Evolutionary conservation across 1,284 basidiomycete genomes (phyloP).

Genomic region (Leccinum subrobustum): DNA sequence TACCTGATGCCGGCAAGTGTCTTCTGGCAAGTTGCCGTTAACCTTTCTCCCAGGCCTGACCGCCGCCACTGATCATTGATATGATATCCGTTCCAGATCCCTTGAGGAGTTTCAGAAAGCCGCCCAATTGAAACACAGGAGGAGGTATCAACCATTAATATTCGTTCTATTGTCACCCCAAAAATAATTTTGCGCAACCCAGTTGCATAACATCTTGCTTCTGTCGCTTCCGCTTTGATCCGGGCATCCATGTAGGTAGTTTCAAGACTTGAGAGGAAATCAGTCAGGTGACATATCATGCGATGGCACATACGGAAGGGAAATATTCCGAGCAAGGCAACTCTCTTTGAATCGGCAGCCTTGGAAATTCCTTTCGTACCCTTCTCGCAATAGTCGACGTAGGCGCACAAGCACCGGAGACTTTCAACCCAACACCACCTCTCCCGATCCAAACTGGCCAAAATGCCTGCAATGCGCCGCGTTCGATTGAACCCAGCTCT

Average conservation of each 20-base stretch:
- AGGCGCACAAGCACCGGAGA: constrained; percentile 39
- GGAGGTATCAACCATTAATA: too few relatives aligned
- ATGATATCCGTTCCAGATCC: too few relatives aligned
- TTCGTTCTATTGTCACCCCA: too few relatives aligned
- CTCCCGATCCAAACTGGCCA: constrained; percentile 38
- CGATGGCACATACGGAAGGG: constrained; percentile 26
- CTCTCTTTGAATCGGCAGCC: constrained; percentile 21
- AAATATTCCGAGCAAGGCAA: constrained; percentile 24
- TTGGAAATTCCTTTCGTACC: constrained; percentile 23
- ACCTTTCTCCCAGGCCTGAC: too few relatives aligned
- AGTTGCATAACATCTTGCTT: background rate
- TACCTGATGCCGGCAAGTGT: too few relatives aligned
- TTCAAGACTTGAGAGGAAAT: background rate
- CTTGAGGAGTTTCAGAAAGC: too few relatives aligned
- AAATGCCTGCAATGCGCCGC: constrained; percentile 44
- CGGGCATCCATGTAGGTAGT: too few relatives aligned
- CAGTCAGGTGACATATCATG: background rate
- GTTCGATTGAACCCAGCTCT: constrained; percentile 41
- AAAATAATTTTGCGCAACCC: too few relatives aligned
- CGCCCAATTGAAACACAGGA: too few relatives aligned
- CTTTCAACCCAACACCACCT: constrained; percentile 23
- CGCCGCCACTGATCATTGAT: too few relatives aligned
- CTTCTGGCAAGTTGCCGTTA: too few relatives aligned
- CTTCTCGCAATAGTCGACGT: constrained; percentile 23
- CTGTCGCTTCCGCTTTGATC: too few relatives aligned